A percentile compares a stretch with the other conserved stretches of the same genome.
Conservation (phyloP, 805 yeast species). For the Kodamaea kaohsiungensis region DNA sequence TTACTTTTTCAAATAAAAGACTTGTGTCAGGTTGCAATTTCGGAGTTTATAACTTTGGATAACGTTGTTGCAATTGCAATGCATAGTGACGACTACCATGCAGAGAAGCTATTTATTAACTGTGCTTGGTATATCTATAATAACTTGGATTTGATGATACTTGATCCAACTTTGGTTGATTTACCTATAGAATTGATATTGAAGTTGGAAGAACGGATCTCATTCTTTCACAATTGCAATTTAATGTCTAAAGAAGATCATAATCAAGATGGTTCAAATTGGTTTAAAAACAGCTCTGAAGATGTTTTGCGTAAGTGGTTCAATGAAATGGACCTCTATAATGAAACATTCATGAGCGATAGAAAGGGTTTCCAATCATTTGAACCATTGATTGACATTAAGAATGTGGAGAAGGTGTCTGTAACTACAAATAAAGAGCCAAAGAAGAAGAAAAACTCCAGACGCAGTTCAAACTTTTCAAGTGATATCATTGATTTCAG, state of each 20-base stretch:
- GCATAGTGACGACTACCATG: conserved; percentile 53
- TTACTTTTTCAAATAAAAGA: conserved; percentile 59
- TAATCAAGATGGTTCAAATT: conserved; percentile 5
- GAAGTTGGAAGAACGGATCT: conserved; percentile 29
- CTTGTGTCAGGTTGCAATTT: conserved; percentile 59
- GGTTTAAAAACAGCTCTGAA: conserved; percentile 24
- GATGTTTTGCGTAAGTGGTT: conserved; percentile 21
- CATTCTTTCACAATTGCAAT: conserved; percentile 30
- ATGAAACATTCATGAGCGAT: conserved; percentile 37
- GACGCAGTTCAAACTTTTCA: conserved; percentile 24
- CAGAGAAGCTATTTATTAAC: conserved; percentile 55
- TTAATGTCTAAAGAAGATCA: neutral
- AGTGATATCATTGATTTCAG: conserved; percentile 27
- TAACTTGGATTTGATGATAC: conserved; percentile 62
- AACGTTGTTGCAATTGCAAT: conserved; percentile 59
- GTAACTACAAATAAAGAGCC: conserved; percentile 11
- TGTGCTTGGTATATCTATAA: conserved; percentile 69
- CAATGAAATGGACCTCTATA: conserved; percentile 19
- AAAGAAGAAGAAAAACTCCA: conserved; percentile 22
- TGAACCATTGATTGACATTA: conserved; percentile 38
- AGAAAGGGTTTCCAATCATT: conserved; percentile 33
- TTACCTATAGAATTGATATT: conserved; percentile 27
- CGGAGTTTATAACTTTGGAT: conserved; percentile 56
- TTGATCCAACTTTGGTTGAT: conserved; percentile 39
- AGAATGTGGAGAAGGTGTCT: conserved; percentile 16